Evolutionary conservation across 2,329 filamentous ascomycete species (phyloP).

Genomic region (Scopulariopsis brevicaulis): DNA sequence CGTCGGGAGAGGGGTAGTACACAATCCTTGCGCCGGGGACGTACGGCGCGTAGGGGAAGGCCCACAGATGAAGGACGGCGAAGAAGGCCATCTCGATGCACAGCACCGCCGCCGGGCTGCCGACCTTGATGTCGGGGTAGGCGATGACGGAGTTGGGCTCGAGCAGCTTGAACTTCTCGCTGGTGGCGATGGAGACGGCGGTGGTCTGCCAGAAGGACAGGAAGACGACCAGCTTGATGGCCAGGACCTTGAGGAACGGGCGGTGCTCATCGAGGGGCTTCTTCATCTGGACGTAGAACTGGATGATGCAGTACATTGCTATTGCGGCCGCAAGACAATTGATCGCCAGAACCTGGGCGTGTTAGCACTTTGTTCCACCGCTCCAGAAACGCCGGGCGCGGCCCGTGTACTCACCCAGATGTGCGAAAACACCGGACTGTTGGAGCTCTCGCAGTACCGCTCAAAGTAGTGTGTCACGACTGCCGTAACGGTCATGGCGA

Average conservation of each 20-base stretch:
- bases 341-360: constrained; percentile 46
- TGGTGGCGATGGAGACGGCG: constrained; percentile 38
- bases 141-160: constrained; percentile 47
- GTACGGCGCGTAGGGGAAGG: constrained; percentile 71
- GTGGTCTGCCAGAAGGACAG: constrained; percentile 76
- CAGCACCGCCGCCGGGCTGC: constrained; percentile 66
- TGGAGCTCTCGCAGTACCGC: constrained; percentile 68
- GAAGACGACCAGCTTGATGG: constrained; percentile 88
- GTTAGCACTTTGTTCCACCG: constrained; percentile 1
- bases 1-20: constrained; percentile 35
- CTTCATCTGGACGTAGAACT: constrained; percentile 74
- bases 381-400: not conserved
- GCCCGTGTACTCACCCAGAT: constrained; percentile 54
- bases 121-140: constrained; percentile 66
- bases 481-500: constrained; percentile 68
- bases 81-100: constrained; percentile 82
- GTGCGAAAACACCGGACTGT: constrained; percentile 69
- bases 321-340: constrained; percentile 64
- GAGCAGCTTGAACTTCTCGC: constrained; percentile 47
- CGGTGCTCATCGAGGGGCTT: constrained; percentile 55
- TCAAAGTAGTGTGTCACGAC: constrained; percentile 59
- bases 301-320: constrained; percentile 81
- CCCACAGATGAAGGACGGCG: constrained; percentile 66
- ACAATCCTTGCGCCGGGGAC: constrained; percentile 27
- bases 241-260: constrained; percentile 70